phyloP scores from a whole-genome alignment of 2,329 filamentous ascomycete genomes.

The Sporothrix protearum region DNA sequence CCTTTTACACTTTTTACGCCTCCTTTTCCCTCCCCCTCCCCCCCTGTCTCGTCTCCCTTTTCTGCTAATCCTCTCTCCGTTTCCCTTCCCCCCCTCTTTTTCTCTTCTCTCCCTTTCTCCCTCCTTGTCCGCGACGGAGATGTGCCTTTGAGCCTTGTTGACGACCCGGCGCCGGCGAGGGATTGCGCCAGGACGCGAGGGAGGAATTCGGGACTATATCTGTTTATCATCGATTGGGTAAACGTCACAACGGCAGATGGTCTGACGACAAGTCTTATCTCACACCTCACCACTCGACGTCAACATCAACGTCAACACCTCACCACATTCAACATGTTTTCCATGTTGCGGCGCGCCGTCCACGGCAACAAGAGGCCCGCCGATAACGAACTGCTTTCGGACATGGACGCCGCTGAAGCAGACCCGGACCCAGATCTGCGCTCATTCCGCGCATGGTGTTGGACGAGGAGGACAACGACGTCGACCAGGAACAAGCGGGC shows the following conservation, averaged over 20 bases:
- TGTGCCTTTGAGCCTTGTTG: slow-evolving; percentile 20
- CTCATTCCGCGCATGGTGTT: background rate
- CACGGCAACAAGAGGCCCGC: slow-evolving; percentile 30
- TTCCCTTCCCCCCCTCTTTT: background rate
- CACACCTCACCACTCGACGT: background rate
- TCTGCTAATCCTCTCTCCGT: background rate
- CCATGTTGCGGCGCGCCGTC: slow-evolving; percentile 35
- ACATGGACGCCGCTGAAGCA: slow-evolving; percentile 24
- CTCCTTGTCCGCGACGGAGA: slow-evolving; percentile 3
- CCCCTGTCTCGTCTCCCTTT: background rate
- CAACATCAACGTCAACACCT: background rate
- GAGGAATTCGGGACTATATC: slow-evolving; percentile 16
- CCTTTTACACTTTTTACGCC: slow-evolving; percentile 1
- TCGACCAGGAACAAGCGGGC: slow-evolving; percentile 20
- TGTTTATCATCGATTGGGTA: background rate
- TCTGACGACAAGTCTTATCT: background rate
- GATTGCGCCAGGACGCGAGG: slow-evolving; percentile 26
- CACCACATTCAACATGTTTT: slow-evolving; percentile 32
- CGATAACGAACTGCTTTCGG: slow-evolving; percentile 21
- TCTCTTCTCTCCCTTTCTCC: background rate
- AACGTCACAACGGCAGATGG: too few species aligned
- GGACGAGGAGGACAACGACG: slow-evolving; percentile 5
- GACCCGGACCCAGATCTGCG: slow-evolving; percentile 29
- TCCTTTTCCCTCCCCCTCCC: background rate
- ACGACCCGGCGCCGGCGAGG: slow-evolving; percentile 22